phyloP scores from a whole-genome alignment of 169 alveolate genomes.

The Perkinsus chesapeaki region DNA sequence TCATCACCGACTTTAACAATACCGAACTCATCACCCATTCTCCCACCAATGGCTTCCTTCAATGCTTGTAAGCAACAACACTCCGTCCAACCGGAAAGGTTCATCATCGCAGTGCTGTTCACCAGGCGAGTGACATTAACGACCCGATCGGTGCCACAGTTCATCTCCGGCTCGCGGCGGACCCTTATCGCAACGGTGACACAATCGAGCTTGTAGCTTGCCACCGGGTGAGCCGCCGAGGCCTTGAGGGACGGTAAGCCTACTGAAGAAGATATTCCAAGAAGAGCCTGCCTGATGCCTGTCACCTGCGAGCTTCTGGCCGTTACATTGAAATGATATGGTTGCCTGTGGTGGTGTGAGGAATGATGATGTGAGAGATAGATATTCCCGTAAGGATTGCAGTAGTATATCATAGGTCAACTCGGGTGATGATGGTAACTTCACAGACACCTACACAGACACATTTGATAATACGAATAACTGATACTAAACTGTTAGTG shows the following conservation, averaged over 20 bases:
- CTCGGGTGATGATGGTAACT: no score
- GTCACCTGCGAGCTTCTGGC: no score
- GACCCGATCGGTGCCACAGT: not conserved
- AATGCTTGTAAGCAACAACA: not conserved
- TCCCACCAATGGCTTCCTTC: not conserved
- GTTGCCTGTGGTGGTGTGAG: no score
- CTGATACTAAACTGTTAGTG: no score
- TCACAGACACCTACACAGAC: no score
- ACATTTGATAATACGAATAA: no score
- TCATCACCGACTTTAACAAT: not conserved
- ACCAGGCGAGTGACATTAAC: not conserved
- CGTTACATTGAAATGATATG: no score
- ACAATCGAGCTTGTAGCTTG: not conserved
- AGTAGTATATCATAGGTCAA: no score
- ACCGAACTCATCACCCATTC: not conserved
- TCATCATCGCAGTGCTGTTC: not conserved
- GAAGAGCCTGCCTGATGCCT: no score
- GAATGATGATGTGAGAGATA: no score
- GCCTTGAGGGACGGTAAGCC: not conserved
- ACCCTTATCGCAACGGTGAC: not conserved
- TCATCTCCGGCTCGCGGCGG: not conserved
- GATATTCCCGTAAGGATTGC: no score
- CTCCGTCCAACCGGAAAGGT: not conserved
- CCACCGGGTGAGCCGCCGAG: not conserved
- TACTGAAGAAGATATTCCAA: not conserved